These are phyloP conservation scores for Mycena metata DNA, from an alignment of 768 basidiomycete genomes.

Conservation along the genomic window DNA sequence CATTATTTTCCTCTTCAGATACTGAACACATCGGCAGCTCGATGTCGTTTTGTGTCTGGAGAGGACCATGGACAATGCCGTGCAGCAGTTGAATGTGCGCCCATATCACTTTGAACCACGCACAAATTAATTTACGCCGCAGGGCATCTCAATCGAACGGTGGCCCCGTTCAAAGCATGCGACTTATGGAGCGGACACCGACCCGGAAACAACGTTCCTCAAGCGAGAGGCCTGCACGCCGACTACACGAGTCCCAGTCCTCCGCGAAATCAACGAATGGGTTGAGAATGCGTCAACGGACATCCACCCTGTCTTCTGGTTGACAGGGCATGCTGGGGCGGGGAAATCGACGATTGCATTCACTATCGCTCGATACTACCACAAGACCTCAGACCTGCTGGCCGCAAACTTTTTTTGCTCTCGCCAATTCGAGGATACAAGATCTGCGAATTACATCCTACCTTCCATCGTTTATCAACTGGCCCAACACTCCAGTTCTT, in stretches of 20 bases:
- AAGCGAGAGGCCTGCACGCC: slow-evolving; percentile 37
- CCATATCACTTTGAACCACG: too few species aligned
- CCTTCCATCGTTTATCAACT: slow-evolving; percentile 22
- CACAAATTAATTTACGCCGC: neutral
- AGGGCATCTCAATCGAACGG: neutral
- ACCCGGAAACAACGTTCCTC: neutral
- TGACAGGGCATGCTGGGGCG: neutral
- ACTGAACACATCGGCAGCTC: neutral
- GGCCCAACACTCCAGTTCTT: slow-evolving; percentile 38
- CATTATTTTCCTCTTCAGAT: neutral
- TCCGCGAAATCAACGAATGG: slow-evolving; percentile 42
- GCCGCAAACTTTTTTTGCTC: slow-evolving; percentile 49
- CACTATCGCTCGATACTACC: slow-evolving; percentile 39
- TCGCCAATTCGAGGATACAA: slow-evolving; percentile 42
- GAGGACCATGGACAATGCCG: neutral
- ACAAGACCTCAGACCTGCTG: slow-evolving; percentile 31
- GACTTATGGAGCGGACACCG: slow-evolving; percentile 7
- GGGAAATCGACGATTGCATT: slow-evolving; percentile 46
- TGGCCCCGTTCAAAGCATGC: slow-evolving; percentile 10
- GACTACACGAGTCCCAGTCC: slow-evolving; percentile 44
- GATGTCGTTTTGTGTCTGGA: neutral
- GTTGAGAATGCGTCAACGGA: slow-evolving; percentile 36
- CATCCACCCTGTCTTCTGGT: slow-evolving; percentile 31
- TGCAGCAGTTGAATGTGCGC: slow-evolving; percentile 6
- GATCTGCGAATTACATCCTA: slow-evolving; percentile 3